Percentiles rank a stretch among this genome's conserved stretches.
These are phyloP conservation scores for Zostera marina DNA, from an alignment of 116 monocot genomes.

Conservation along the genomic window DNA sequence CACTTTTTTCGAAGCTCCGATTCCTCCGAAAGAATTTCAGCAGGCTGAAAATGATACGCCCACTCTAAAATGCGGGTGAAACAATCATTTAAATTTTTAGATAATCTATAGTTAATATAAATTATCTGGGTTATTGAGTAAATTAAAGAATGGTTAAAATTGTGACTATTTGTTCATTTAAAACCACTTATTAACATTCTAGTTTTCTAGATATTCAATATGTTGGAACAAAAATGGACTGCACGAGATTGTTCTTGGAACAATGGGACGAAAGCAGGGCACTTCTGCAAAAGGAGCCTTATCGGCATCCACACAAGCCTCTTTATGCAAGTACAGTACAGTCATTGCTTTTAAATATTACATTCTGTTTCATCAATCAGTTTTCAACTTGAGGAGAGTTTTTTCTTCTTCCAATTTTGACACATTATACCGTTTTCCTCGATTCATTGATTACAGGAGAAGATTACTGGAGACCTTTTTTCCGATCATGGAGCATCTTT, in stretches of 20 bases:
- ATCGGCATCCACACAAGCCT: conserved; percentile 60
- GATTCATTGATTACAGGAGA: conserved; percentile 35
- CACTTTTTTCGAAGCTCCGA: neutral
- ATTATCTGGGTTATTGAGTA: neutral
- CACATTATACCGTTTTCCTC: neutral
- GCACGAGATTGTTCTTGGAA: conserved; percentile 87
- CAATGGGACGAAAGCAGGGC: conserved; percentile 87
- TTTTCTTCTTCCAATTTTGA: neutral
- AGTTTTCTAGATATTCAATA: conserved; percentile 49
- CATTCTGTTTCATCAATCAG: neutral
- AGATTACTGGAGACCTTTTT: conserved; percentile 57
- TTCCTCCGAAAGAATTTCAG: neutral
- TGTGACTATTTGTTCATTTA: neutral
- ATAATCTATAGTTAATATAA: conserved; percentile 1
- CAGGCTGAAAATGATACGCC: neutral
- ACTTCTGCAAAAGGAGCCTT: conserved; percentile 68
- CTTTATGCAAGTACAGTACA: conserved; percentile 89
- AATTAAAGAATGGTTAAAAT: neutral
- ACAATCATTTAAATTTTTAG: too few relatives aligned
- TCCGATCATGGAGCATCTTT: conserved; percentile 13
- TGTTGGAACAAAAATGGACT: conserved; percentile 81
- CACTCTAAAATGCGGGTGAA: neutral
- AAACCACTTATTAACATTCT: neutral
- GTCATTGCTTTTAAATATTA: neutral
- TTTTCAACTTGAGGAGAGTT: neutral